Conservation (phyloP, 495 filamentous ascomycete species). For the Terfezia claveryi region DNA sequence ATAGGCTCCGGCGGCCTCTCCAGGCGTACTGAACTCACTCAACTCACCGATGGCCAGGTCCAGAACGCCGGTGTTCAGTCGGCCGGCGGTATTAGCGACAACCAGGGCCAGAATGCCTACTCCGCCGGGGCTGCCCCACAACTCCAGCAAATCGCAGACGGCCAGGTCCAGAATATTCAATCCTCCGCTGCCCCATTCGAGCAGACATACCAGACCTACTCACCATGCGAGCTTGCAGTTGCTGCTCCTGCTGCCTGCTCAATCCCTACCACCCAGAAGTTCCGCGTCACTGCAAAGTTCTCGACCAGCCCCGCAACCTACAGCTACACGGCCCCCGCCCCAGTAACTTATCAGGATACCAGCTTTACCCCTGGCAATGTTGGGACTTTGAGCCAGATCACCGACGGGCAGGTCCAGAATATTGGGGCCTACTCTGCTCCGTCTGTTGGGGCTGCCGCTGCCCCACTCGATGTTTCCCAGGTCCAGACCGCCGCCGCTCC, state of each 20-base stretch:
- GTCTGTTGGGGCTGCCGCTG: no score
- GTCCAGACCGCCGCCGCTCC: neutral
- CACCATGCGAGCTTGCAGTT: no score
- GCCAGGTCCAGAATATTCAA: neutral
- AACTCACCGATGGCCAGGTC: slow-evolving; percentile 21
- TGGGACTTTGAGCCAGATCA: no score
- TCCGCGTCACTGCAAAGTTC: no score
- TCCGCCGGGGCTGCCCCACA: neutral
- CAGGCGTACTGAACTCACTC: slow-evolving; percentile 2
- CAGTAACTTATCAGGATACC: neutral
- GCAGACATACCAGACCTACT: no score
- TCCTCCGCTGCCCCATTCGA: no score
- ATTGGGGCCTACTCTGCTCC: neutral
- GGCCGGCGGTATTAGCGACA: slow-evolving; percentile 1
- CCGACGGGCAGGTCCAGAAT: no score
- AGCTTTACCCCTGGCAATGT: no score
- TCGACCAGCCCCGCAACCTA: no score
- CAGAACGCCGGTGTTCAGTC: slow-evolving; percentile 9
- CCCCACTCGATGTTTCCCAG: neutral
- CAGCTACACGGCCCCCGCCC: neutral
- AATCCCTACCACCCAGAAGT: no score
- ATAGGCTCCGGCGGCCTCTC: neutral
- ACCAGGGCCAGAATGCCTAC: neutral
- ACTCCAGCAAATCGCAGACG: neutral
- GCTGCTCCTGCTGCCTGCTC: no score